These are phyloP conservation scores for Fusarium oxysporum DNA, from an alignment of 2,329 filamentous ascomycete species.

Conservation along the genomic window DNA sequence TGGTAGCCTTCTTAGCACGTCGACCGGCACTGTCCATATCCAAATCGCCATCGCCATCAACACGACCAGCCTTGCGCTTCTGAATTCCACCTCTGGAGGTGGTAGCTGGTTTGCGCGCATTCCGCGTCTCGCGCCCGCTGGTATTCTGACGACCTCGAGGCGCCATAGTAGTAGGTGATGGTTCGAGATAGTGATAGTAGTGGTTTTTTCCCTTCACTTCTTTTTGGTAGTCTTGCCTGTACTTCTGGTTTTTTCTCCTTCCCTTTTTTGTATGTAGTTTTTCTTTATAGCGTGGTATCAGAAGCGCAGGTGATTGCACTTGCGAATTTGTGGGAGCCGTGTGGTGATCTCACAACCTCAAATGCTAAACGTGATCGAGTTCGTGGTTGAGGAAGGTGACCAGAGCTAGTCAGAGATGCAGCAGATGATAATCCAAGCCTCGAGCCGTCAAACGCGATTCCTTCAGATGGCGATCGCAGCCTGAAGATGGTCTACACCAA, in stretches of 20 bases:
- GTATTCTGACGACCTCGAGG: constrained; percentile 49
- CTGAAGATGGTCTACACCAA: not conserved
- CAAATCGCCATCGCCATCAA: constrained; percentile 70
- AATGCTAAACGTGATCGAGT: constrained; percentile 3
- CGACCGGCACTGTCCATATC: constrained; percentile 62
- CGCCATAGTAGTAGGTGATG: constrained; percentile 46
- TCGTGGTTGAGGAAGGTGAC: not conserved
- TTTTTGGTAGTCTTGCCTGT: not conserved
- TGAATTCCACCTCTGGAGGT: constrained; percentile 61
- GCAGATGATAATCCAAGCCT: not conserved
- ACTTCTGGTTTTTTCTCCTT: not conserved
- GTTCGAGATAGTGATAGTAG: not conserved
- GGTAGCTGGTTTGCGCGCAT: constrained; percentile 46
- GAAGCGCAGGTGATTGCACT: constrained; percentile 11
- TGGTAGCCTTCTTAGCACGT: constrained; percentile 49
- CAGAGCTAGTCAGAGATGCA: not conserved
- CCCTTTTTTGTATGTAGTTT: not conserved
- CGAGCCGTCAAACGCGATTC: not conserved
- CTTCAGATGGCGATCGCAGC: not conserved
- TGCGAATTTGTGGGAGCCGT: not conserved
- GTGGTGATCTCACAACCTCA: not conserved
- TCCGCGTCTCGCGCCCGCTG: constrained; percentile 49
- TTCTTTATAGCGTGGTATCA: constrained; percentile 6
- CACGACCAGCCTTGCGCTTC: constrained; percentile 58
- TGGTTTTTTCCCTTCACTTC: not conserved